Evolutionary conservation across 306 rosid species (phyloP).

Genomic region (Vachellia pachyceras): DNA sequence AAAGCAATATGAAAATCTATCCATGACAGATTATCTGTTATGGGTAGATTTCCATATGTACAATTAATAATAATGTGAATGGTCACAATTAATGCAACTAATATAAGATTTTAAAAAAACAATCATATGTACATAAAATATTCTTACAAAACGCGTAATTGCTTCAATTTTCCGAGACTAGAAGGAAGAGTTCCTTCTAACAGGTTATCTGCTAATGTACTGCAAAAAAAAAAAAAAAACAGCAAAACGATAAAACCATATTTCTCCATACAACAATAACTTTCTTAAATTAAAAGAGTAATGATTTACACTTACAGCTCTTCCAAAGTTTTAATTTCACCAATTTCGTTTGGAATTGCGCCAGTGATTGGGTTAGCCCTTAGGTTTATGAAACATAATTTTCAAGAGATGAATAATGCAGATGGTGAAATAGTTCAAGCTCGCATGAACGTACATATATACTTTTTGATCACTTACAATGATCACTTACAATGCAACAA

Average conservation of each 20-base stretch:
- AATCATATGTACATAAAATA: no score
- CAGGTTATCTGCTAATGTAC: conserved; percentile 64
- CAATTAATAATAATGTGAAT: no score
- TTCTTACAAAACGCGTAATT: no score
- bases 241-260: conserved; percentile 13
- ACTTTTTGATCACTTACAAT: no score
- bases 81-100: no score
- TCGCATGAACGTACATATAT: neutral
- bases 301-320: conserved; percentile 46
- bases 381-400: conserved; percentile 39
- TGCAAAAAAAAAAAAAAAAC: conserved; percentile 42
- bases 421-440: neutral
- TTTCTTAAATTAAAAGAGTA: neutral
- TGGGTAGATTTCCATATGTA: no score
- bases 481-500: neutral
- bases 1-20: no score
- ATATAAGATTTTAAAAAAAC: no score
- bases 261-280: neutral
- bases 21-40: no score
- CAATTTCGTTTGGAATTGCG: conserved; percentile 53
- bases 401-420: neutral
- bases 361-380: conserved; percentile 52
- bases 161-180: no score
- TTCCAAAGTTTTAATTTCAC: conserved; percentile 46
- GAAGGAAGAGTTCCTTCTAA: no score